A percentile compares a stretch with the other conserved stretches of the same genome.
These are phyloP conservation scores for Pleurotus tuber-regium DNA, from an alignment of 768 basidiomycete genomes.

Conservation along the genomic window DNA sequence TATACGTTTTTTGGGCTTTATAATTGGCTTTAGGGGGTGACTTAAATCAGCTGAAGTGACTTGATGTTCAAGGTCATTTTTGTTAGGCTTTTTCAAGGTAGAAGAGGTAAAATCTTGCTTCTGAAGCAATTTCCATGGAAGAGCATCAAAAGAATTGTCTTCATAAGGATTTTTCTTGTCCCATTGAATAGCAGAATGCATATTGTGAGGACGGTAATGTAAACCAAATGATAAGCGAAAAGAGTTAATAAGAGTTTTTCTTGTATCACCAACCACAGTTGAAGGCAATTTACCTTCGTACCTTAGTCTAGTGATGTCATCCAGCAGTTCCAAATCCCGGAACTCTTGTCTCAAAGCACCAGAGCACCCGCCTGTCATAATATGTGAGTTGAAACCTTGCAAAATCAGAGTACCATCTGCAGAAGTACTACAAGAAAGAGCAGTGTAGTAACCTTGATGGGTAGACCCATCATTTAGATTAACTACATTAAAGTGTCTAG, in stretches of 20 bases:
- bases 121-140: background rate
- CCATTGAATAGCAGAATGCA: constrained; percentile 19
- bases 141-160: background rate
- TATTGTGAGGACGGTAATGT: constrained; percentile 17
- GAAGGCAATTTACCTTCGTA: constrained; percentile 19
- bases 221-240: constrained; percentile 19
- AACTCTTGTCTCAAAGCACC: constrained; percentile 31
- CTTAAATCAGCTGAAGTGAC: constrained; percentile 4
- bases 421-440: constrained; percentile 23
- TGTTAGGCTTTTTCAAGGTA: too few relatives aligned
- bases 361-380: constrained; percentile 22
- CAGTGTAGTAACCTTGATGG: constrained; percentile 30
- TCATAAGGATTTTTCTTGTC: constrained; percentile 14
- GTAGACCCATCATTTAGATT: constrained; percentile 20
- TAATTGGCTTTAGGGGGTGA: background rate
- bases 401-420: constrained; percentile 23
- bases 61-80: too few relatives aligned
- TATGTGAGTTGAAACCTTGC: constrained; percentile 23
- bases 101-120: constrained; percentile 7
- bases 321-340: constrained; percentile 31
- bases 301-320: constrained; percentile 28
- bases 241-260: constrained; percentile 20
- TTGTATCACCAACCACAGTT: constrained; percentile 13
- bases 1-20: background rate
- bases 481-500: constrained; percentile 22